Evolutionary conservation across 345 rosid species (phyloP), one percentile per base, ranked within the genome.

Genomic region (Nephelium lappaceum): DNA sequence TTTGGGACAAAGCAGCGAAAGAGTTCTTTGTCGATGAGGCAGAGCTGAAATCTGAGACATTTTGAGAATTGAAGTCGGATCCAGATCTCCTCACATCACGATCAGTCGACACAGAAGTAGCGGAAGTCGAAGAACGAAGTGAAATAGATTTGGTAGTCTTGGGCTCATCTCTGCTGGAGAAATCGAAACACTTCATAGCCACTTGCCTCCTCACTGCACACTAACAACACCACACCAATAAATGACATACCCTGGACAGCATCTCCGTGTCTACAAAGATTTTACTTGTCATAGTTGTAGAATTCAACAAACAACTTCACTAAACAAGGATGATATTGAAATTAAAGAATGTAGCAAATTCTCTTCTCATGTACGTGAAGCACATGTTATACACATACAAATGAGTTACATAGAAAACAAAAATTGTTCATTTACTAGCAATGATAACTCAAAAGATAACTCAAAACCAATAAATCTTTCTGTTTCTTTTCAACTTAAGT

Each of bases 171-270:
- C 78, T 74, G 72, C 38, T 80, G 4, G 71, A 61, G 68, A 88
- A 89, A 80, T 86, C 69, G 77, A 92, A 89, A 70, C 98, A 95
- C 88, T 89, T 91, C 99, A 95, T 92, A 57, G 79, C 78, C 82
- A 77, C 53, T 63, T 79, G 38, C 86, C 49, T 8, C 36, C 36
- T 77, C 72, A 80, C 90, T 90, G 83, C 86, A 75, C 5, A 77
- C 41, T 67, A 78, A 77, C 65, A 77, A 61, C 12, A 45, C 58
- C 58, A 51, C 42, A 25, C 74, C 9, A 6, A 8, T 19, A 25
- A 65, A 72, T 47, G 27, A 19, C 19, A 75, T 39, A 31, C 7
- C 47, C 27, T 36, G n/a, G 12, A 19, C 60, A 49, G n/a, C 27
- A 47, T 64, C 36, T 31, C 36, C 3, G 3, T 31, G 18, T 24